Percentiles rank a stretch among this genome's conserved stretches.
Evolutionary conservation across 108 stramenopile species (phyloP).

Genomic region (Conticribra weissflogii): DNA sequence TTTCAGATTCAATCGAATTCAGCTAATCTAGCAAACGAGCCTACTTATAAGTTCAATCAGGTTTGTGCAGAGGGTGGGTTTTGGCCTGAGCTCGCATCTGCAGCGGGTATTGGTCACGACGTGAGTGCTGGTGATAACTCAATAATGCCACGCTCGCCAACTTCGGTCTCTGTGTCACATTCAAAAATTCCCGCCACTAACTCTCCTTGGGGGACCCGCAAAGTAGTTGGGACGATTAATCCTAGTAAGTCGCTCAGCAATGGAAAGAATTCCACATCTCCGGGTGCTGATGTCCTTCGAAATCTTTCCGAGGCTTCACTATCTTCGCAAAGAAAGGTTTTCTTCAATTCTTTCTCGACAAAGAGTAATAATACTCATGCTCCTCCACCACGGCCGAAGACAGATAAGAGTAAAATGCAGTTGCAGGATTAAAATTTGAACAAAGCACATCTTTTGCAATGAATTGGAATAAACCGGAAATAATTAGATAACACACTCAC

Average conservation of each 20-base stretch:
- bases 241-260: too few relatives aligned
- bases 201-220: too few relatives aligned
- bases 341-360: not conserved
- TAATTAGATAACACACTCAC: too few relatives aligned
- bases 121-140: not conserved
- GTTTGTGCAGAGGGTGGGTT: slow-evolving; percentile 31
- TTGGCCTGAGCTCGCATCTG: slow-evolving; percentile 33
- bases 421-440: too few relatives aligned
- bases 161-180: not conserved
- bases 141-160: not conserved
- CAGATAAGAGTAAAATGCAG: too few relatives aligned
- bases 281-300: not conserved
- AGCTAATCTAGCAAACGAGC: slow-evolving; percentile 3
- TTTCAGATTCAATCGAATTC: slow-evolving; percentile 44
- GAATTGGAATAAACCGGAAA: too few relatives aligned
- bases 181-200: too few relatives aligned
- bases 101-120: not conserved
- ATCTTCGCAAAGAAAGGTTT: not conserved
- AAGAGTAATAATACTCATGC: not conserved
- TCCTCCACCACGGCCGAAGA: too few relatives aligned
- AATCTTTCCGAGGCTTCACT: not conserved
- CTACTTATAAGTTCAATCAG: slow-evolving; percentile 22
- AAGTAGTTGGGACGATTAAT: too few relatives aligned
- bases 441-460: too few relatives aligned
- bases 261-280: too few relatives aligned